Base-by-base conservation (phyloP, 2,329 filamentous ascomycete species). In the Penicillium polonicum region DNA sequence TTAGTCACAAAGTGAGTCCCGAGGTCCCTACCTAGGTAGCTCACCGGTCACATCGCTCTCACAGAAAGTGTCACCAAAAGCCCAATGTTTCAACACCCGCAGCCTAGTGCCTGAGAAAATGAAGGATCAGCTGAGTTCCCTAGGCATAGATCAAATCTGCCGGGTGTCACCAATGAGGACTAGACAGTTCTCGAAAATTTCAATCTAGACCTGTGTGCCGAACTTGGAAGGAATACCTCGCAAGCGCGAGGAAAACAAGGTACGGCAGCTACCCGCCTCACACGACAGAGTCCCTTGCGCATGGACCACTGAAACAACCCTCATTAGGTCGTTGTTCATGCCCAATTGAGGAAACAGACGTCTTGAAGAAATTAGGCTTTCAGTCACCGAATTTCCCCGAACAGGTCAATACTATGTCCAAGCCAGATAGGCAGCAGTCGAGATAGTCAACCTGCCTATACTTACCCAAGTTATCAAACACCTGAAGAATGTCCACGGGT, bases 171-270 rank as follows among this genome's bases (percentile, higher is more conserved):
- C 12, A 74, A 78, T 7, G 83, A 83, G 2, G 81, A 81, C 53
- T 91, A 88, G 0, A 80, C 83, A 51, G 79, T 96, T 44, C 78
- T 96, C 23, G 81, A 88, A 66, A 81, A 80, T 0, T 77, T 88
- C 12, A 72, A 88, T 50, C 76, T 95, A 36, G 92, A 91, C 1
- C 68, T 78, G 8, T 96, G 91, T 72, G 79, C 82, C 0, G 69
- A 80, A 15, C 77, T 78, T 96, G 91, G 92, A 76, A 84, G 12
- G 79, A 85, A 4, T 90, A 92, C 70, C 80, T 96, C 39, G 80
- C 83, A 45, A 76, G 83, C 12, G 81, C 4, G 60, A 70, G 15
- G 80, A 86, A 41, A 85, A 84, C 63, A 80, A 86, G 76, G 86
- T 88, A 73, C 70, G 70, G 64, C 31, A 53, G 59, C 59, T 61